These are phyloP conservation scores for Nicotiana tabacum DNA, from an alignment of 257 asterid species.

Conservation along the genomic window DNA sequence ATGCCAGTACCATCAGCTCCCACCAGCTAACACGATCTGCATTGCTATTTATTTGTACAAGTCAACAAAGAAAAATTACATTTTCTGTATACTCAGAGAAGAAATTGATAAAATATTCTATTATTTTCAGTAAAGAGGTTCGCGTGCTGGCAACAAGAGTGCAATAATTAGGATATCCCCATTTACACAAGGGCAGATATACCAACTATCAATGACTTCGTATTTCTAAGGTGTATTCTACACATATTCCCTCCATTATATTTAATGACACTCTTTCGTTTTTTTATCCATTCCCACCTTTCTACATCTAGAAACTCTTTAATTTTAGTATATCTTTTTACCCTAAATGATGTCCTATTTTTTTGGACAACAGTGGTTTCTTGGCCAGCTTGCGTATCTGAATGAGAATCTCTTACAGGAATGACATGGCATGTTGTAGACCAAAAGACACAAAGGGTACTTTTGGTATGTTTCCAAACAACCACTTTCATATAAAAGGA, in stretches of 20 bases:
- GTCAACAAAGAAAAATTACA: neutral
- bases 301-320: neutral
- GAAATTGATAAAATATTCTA: neutral
- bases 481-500: neutral
- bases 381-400: neutral
- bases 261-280: neutral
- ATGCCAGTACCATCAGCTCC: slow-evolving; percentile 73
- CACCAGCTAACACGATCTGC: slow-evolving; percentile 92
- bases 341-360: neutral
- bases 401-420: neutral
- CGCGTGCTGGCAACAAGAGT: neutral
- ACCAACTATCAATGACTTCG: too few relatives aligned
- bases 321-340: too few relatives aligned
- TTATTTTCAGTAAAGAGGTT: neutral
- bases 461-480: neutral
- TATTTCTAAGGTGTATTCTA: too few relatives aligned
- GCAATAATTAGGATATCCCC: too few relatives aligned
- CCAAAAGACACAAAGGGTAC: neutral
- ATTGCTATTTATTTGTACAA: slow-evolving; percentile 48
- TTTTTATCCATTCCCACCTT: neutral
- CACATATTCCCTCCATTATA: too few relatives aligned
- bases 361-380: neutral
- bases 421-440: neutral
- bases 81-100: neutral
- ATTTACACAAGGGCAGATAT: too few relatives aligned